Evolutionary conservation across 192 early-diverging fungal genomes (phyloP), one percentile per base, ranked within the genome.

Genomic region (Phlyctochytrium planicorne): DNA sequence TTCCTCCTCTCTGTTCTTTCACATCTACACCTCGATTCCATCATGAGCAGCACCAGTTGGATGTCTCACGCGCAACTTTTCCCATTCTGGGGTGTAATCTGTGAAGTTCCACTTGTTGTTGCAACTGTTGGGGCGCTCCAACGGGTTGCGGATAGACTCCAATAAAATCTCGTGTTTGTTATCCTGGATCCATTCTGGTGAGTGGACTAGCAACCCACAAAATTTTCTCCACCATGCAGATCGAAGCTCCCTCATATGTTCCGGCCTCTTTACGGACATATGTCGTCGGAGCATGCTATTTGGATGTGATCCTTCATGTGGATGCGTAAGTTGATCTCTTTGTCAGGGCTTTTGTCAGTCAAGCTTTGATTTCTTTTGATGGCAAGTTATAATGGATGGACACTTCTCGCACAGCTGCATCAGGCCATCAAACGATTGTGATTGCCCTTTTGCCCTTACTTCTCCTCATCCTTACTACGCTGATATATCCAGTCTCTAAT

Each of bases 301-400:
- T 80, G 32, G 88, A 90, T 64, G 84, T 81, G 20, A 88, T 90
- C 50, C 71, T 90, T 37, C 77, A 80, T 60, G 85, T 90, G 24
- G 74, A 81, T 35, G 50, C 74, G 66, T 73, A 34, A 6, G 64
- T 62, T 25, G n/a, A n/a, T n/a, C n/a, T 25, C 29, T n/a, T n/a
- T n/a, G n/a, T n/a, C n/a, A n/a, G n/a, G n/a, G n/a, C n/a, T n/a
- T n/a, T n/a, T n/a, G n/a, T n/a, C n/a, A n/a, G 57, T 23, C 57
- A n/a, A 10, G 40, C 12, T n/a, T 50, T 10, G 40, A 50, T n/a
- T 50, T 10, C 40, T n/a, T n/a, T n/a, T n/a, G n/a, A 50, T 50
- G 40, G 12, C 10, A 50, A 50, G 12, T 50, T 10, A 25, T 10
- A 27, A 25, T 59, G 12, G 10, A 59, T 14, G 10, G 57, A 6